These are phyloP conservation scores for Rutstroemia sp. DNA, from an alignment of 2,329 filamentous ascomycete species.

Conservation along the genomic window DNA sequence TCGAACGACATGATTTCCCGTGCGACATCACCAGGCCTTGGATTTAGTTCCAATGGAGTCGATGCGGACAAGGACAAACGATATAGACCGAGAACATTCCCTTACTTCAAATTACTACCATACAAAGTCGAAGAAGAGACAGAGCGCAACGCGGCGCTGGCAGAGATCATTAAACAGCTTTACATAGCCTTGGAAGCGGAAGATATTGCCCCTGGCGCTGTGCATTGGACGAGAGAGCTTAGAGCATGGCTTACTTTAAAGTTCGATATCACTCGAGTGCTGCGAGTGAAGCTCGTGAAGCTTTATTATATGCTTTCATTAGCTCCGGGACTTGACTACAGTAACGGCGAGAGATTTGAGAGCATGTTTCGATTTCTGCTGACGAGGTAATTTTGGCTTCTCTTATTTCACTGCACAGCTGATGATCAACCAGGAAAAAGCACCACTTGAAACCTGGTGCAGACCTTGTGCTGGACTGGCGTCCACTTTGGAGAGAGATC, in stretches of 20 bases:
- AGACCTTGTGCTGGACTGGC: conserved; percentile 90
- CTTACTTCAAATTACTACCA: conserved; percentile 84
- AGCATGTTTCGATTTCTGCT: conserved; percentile 90
- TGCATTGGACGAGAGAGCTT: conserved; percentile 96
- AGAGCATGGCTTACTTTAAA: conserved; percentile 93
- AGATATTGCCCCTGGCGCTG: conserved; percentile 86
- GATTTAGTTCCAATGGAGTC: conserved; percentile 40
- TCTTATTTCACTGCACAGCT: background rate
- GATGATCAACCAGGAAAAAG: conserved; percentile 59
- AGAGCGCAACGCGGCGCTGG: conserved; percentile 69
- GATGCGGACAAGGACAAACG: conserved; percentile 50
- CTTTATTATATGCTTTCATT: conserved; percentile 92
- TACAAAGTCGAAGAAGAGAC: conserved; percentile 78
- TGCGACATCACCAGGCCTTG: conserved; percentile 73
- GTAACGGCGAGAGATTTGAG: conserved; percentile 79
- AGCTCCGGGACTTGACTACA: conserved; percentile 78
- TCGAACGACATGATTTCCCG: conserved; percentile 66
- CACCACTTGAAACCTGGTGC: conserved; percentile 89
- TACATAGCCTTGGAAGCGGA: conserved; percentile 88
- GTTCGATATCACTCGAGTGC: conserved; percentile 85
- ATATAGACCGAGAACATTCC: conserved; percentile 83
- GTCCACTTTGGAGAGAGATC: conserved; percentile 83
- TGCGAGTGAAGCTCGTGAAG: conserved; percentile 75
- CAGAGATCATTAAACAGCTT: conserved; percentile 85
- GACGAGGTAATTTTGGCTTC: conserved; percentile 64